Percentiles rank a stretch among this genome's conserved stretches.
Conservation (phyloP, 345 rosid genomes). For the Hevea brasiliensis region DNA sequence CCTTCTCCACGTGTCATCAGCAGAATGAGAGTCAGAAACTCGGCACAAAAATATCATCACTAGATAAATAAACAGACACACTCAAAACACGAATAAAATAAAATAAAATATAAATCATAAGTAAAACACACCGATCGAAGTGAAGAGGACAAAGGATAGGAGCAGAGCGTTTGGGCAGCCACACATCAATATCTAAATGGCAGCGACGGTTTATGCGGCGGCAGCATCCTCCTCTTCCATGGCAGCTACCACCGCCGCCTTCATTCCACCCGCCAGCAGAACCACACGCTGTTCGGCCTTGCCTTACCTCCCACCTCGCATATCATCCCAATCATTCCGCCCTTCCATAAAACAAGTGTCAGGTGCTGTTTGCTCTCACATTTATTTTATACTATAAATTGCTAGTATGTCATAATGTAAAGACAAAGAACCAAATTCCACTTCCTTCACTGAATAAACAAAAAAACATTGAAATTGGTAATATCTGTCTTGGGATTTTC, state of each 20-base stretch:
- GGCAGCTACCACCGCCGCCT: slow-evolving; percentile 48
- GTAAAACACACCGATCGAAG: background rate
- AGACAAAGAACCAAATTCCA: background rate
- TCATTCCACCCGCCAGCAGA: slow-evolving; percentile 35
- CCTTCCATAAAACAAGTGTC: slow-evolving; percentile 48
- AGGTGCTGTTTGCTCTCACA: slow-evolving; percentile 33
- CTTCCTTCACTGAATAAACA: no score
- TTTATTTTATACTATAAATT: no score
- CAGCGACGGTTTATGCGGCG: slow-evolving; percentile 43
- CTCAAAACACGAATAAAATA: background rate
- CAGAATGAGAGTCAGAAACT: slow-evolving; percentile 24
- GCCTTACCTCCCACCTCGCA: slow-evolving; percentile 60
- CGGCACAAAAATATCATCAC: slow-evolving; percentile 21
- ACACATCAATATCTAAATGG: slow-evolving; percentile 33
- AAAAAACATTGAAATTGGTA: no score
- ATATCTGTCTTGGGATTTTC: no score
- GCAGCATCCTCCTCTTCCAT: slow-evolving; percentile 55
- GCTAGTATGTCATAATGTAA: background rate
- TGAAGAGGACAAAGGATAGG: background rate
- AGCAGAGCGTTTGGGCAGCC: slow-evolving; percentile 15
- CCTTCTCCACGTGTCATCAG: slow-evolving; percentile 58
- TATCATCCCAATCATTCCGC: slow-evolving; percentile 41
- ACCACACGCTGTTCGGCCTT: slow-evolving; percentile 55
- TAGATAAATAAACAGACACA: background rate
- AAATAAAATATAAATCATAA: background rate